These are phyloP conservation scores for Entomortierella chlamydospora DNA, from an alignment of 192 early-diverging fungal genomes.

Conservation along the genomic window DNA sequence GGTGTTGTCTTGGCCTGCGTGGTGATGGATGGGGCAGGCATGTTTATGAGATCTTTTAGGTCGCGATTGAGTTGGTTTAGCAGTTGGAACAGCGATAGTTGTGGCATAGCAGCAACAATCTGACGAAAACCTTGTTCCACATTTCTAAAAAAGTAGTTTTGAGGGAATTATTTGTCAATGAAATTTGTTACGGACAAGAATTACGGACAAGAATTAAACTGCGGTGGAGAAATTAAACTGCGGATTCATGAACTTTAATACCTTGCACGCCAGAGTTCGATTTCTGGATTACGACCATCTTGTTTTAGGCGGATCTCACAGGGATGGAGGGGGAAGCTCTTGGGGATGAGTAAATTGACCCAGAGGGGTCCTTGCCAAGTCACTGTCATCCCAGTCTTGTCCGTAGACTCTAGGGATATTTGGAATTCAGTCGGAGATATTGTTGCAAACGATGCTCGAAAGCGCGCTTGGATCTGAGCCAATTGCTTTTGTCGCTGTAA, in stretches of 20 bases:
- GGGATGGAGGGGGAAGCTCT: conserved; percentile 54
- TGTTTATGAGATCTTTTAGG: conserved; percentile 36
- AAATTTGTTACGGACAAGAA: too few relatives aligned
- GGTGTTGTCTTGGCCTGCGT: not conserved
- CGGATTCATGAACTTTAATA: not conserved
- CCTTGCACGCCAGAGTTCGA: conserved; percentile 48
- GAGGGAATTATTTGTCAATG: too few relatives aligned
- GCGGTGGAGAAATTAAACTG: not conserved
- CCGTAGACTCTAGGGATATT: conserved; percentile 19
- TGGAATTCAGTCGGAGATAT: conserved; percentile 33
- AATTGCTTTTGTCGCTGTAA: conserved; percentile 31
- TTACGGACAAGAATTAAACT: not conserved
- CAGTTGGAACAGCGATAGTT: conserved; percentile 43
- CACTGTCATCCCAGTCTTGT: conserved; percentile 27
- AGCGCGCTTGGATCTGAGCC: conserved; percentile 24
- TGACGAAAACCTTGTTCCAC: conserved; percentile 48
- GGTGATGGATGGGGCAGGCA: not conserved
- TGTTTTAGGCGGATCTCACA: conserved; percentile 51
- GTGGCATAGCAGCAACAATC: conserved; percentile 23
- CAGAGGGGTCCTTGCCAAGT: conserved; percentile 36
- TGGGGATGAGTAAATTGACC: conserved; percentile 54
- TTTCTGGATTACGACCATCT: conserved; percentile 39
- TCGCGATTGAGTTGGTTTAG: conserved; percentile 49
- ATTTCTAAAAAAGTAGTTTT: conserved; percentile 16
- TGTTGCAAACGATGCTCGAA: conserved; percentile 21